Evolutionary conservation across 768 basidiomycete genomes (phyloP).

Genomic region (Kwoniella sp.): DNA sequence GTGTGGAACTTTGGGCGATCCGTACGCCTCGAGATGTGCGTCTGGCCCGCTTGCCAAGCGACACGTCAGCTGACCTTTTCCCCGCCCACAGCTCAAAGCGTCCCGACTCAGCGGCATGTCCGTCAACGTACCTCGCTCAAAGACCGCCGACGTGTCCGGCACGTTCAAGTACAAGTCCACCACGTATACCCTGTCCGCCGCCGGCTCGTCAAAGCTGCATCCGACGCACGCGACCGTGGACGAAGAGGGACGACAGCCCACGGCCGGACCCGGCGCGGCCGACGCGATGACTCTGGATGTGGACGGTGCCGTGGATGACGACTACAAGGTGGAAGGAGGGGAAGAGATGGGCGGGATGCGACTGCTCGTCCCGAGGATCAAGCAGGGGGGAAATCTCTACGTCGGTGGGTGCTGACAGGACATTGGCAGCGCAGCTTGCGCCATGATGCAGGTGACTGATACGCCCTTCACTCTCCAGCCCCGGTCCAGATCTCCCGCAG

Average conservation of each 20-base stretch:
- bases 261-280: conserved; percentile 27
- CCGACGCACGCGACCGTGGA: conserved; percentile 10
- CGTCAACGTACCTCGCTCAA: conserved; percentile 1
- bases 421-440: neutral
- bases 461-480: conserved; percentile 18
- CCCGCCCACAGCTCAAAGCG: conserved; percentile 42
- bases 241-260: conserved; percentile 31
- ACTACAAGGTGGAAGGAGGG: conserved; percentile 37
- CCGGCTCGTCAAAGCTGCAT: conserved; percentile 11
- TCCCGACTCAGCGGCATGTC: conserved; percentile 31
- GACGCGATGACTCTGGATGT: conserved; percentile 38
- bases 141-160: conserved; percentile 9
- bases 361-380: conserved; percentile 37
- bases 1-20: conserved; percentile 46
- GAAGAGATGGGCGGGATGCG: conserved; percentile 48
- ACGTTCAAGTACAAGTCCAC: conserved; percentile 25
- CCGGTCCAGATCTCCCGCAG: conserved; percentile 39
- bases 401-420: conserved; percentile 29
- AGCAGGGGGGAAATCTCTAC: conserved; percentile 31
- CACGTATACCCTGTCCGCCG: conserved; percentile 23
- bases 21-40: conserved; percentile 40
- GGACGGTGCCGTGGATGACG: conserved; percentile 13
- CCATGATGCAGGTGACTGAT: no score
- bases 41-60: neutral
- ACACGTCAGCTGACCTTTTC: neutral